Conservation (phyloP, 139 green algal species). For the Tetraselmis striata region DNA sequence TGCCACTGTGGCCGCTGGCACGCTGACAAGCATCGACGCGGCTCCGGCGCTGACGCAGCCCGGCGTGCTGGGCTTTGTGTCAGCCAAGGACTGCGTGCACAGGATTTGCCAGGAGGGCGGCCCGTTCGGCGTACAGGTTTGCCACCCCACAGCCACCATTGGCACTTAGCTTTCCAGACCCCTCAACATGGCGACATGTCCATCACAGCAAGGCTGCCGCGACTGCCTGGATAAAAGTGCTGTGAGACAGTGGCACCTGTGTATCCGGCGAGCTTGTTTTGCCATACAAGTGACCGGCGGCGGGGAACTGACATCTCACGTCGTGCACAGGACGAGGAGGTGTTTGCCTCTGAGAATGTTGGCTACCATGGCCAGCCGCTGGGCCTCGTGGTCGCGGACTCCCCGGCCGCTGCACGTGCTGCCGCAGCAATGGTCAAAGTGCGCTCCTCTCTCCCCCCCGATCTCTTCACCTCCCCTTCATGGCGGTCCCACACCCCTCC, state of each 20-base stretch:
- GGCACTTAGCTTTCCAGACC: too few relatives aligned
- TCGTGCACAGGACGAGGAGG: too few relatives aligned
- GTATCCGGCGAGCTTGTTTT: too few relatives aligned
- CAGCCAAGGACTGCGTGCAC: slow-evolving; percentile 18
- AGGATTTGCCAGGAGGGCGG: slow-evolving; percentile 20
- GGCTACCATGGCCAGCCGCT: slow-evolving; percentile 35
- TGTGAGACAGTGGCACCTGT: too few relatives aligned
- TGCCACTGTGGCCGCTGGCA: slow-evolving; percentile 21
- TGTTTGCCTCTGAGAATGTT: slow-evolving; percentile 20
- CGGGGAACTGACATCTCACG: too few relatives aligned
- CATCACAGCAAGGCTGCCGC: too few relatives aligned
- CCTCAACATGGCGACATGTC: too few relatives aligned
- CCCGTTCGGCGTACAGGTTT: too few relatives aligned
- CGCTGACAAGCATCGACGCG: slow-evolving; percentile 34
- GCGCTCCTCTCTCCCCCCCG: not conserved
- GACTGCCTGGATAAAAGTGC: too few relatives aligned
- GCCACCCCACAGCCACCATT: too few relatives aligned
- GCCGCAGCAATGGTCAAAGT: not conserved
- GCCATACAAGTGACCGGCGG: too few relatives aligned
- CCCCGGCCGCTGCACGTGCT: not conserved
- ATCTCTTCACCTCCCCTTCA: too few relatives aligned
- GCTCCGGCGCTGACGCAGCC: slow-evolving; percentile 15
- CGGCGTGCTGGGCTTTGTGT: slow-evolving; percentile 36
- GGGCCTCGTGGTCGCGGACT: slow-evolving; percentile 32
- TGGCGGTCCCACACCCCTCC: not conserved